These are phyloP conservation scores for Boletellus sp. DNA, from an alignment of 768 basidiomycete genomes.

Conservation along the genomic window DNA sequence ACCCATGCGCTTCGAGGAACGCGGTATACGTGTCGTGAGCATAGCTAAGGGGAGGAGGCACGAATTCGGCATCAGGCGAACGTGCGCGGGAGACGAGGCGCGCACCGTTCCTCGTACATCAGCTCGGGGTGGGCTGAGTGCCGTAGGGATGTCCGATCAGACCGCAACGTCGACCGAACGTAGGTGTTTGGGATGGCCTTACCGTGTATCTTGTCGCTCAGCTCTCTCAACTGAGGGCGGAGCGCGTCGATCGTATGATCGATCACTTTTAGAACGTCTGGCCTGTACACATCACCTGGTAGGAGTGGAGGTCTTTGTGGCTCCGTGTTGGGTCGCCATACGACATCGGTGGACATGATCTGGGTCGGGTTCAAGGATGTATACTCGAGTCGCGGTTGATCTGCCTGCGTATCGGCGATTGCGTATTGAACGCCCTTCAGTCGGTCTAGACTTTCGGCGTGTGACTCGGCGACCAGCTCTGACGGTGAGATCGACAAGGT, in stretches of 20 bases:
- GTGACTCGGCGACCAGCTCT: too few relatives aligned
- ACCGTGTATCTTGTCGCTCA: slow-evolving; percentile 79
- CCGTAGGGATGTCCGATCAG: slow-evolving; percentile 1
- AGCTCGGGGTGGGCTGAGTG: slow-evolving; percentile 67
- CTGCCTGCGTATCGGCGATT: too few relatives aligned
- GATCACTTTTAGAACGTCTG: slow-evolving; percentile 59
- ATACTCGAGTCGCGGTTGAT: too few relatives aligned
- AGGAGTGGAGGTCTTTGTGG: slow-evolving; percentile 22
- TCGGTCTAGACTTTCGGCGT: too few relatives aligned
- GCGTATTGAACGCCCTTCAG: too few relatives aligned
- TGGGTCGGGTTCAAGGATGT: too few relatives aligned
- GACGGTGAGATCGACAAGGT: too few relatives aligned
- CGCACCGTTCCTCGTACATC: slow-evolving; percentile 62
- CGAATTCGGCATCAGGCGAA: slow-evolving; percentile 1
- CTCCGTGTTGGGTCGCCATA: slow-evolving; percentile 42
- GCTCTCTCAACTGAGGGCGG: slow-evolving; percentile 49
- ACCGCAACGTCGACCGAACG: not conserved
- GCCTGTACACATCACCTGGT: slow-evolving; percentile 43
- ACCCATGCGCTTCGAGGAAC: slow-evolving; percentile 66
- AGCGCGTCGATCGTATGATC: slow-evolving; percentile 52
- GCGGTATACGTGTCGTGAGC: slow-evolving; percentile 67
- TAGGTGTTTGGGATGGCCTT: not conserved
- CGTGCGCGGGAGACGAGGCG: not conserved
- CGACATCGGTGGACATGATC: slow-evolving; percentile 16
- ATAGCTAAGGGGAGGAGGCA: slow-evolving; percentile 38